Evolutionary conservation across 2,329 filamentous ascomycete species (phyloP).

Genomic region (Stagonosporopsis cucurbitacearum): DNA sequence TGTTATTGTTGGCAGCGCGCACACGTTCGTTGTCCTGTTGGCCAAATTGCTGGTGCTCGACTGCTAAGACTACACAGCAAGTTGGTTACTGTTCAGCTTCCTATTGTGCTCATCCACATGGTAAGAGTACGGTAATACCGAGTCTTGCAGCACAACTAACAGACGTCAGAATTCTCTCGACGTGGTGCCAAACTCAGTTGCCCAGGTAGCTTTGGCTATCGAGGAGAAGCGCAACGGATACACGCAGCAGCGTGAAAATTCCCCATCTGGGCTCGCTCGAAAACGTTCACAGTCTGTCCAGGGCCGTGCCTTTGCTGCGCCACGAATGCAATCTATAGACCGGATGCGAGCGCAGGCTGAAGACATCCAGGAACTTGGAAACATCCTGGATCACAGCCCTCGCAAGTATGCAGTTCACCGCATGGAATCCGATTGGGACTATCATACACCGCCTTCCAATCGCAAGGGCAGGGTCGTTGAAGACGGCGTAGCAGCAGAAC

Average conservation of each 20-base stretch:
- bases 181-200: conserved; percentile 61
- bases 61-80: conserved; percentile 48
- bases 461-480: conserved; percentile 42
- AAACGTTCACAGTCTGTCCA: conserved; percentile 52
- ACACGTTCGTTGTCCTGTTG: conserved; percentile 44
- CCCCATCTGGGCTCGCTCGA: conserved; percentile 38
- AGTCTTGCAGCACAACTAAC: conserved; percentile 6
- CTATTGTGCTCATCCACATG: conserved; percentile 64
- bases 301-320: conserved; percentile 61
- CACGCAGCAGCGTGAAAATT: conserved; percentile 27
- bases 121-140: conserved; percentile 25
- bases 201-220: conserved; percentile 62
- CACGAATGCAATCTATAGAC: conserved; percentile 59
- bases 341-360: conserved; percentile 51
- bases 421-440: conserved; percentile 39
- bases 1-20: conserved; percentile 54
- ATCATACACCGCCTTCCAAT: conserved; percentile 45
- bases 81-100: conserved; percentile 60
- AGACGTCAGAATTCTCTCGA: conserved; percentile 59
- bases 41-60: not conserved
- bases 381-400: conserved; percentile 53
- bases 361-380: conserved; percentile 51
- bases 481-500: conserved; percentile 38
- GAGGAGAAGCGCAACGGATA: conserved; percentile 56
- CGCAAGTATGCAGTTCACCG: conserved; percentile 48